Evolutionary conservation across 208 protist species (phyloP).

Genomic region (Trypanosoma lewisi): DNA sequence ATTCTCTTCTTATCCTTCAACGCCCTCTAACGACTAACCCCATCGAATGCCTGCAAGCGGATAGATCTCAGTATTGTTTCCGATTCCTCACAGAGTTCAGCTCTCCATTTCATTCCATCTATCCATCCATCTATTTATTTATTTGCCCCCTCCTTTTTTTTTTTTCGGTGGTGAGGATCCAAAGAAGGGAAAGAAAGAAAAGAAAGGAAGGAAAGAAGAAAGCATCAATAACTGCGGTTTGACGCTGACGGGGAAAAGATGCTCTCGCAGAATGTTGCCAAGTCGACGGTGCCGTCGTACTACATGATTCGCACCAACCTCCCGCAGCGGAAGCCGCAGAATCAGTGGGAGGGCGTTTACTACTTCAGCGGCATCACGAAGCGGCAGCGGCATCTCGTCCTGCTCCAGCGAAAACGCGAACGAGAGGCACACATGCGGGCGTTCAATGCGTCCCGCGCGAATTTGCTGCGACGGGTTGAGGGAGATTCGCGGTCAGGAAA

Average conservation of each 20-base stretch:
- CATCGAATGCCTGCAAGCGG: too few species aligned
- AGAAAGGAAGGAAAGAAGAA: background rate
- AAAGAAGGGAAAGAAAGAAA: conserved; percentile 22
- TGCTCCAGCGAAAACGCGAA: conserved; percentile 77
- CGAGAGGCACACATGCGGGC: conserved; percentile 31
- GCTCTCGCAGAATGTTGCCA: conserved; percentile 85
- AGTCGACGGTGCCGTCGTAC: conserved; percentile 86
- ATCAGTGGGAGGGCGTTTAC: conserved; percentile 87
- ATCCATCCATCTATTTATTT: too few species aligned
- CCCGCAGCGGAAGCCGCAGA: conserved; percentile 78
- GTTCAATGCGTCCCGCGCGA: conserved; percentile 29
- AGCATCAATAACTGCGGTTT: background rate
- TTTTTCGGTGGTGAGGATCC: too few species aligned
- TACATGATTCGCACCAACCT: conserved; percentile 88
- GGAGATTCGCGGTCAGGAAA: background rate
- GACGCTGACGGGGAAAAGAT: conserved; percentile 16
- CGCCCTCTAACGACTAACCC: too few species aligned
- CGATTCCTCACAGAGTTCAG: too few species aligned
- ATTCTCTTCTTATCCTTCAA: too few species aligned
- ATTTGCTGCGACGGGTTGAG: conserved; percentile 21
- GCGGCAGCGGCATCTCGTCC: conserved; percentile 68
- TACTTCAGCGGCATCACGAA: conserved; percentile 84
- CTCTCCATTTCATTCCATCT: too few species aligned
- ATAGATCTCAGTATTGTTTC: too few species aligned
- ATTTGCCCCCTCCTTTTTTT: too few species aligned